phyloP scores from a whole-genome alignment of 352 stramenopile genomes.

The Globisporangium iwayamae region DNA sequence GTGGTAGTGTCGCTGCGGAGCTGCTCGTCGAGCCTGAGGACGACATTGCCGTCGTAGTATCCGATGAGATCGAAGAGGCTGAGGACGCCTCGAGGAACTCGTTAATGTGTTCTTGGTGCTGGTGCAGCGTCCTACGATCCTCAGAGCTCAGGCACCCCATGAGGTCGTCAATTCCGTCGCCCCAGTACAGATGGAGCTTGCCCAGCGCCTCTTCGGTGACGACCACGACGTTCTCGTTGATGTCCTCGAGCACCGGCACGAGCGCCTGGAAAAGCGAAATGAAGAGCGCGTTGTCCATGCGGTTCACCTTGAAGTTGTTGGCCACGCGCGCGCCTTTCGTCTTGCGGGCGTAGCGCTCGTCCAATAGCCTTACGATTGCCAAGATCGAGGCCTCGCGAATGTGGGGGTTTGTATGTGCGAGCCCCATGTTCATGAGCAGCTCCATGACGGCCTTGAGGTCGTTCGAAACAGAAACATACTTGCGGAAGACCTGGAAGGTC shows the following conservation, averaged over 20 bases:
- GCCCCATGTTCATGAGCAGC: slow-evolving; percentile 58
- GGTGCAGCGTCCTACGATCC: slow-evolving; percentile 47
- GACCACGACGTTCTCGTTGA: slow-evolving; percentile 53
- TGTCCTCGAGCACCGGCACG: slow-evolving; percentile 57
- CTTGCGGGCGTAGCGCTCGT: slow-evolving; percentile 43
- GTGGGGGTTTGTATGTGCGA: slow-evolving; percentile 32
- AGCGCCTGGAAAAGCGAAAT: slow-evolving; percentile 51
- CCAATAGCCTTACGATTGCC: slow-evolving; percentile 44
- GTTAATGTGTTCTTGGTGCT: slow-evolving; percentile 46
- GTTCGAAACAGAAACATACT: slow-evolving; percentile 54
- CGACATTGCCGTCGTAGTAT: background rate
- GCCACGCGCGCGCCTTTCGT: background rate
- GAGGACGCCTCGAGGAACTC: slow-evolving; percentile 40
- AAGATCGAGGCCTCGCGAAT: slow-evolving; percentile 54
- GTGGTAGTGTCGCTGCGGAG: background rate
- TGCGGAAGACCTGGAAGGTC: slow-evolving; percentile 62
- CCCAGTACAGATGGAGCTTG: slow-evolving; percentile 64
- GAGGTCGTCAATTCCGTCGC: slow-evolving; percentile 32
- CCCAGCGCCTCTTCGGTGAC: slow-evolving; percentile 58
- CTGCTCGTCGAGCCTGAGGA: background rate
- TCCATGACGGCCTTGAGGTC: slow-evolving; percentile 55
- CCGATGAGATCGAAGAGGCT: background rate
- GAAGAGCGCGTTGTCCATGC: slow-evolving; percentile 52
- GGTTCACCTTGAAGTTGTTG: slow-evolving; percentile 13
- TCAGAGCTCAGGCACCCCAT: slow-evolving; percentile 61